Conservation (phyloP, 805 yeast species). For the Teunomyces cretensis region DNA sequence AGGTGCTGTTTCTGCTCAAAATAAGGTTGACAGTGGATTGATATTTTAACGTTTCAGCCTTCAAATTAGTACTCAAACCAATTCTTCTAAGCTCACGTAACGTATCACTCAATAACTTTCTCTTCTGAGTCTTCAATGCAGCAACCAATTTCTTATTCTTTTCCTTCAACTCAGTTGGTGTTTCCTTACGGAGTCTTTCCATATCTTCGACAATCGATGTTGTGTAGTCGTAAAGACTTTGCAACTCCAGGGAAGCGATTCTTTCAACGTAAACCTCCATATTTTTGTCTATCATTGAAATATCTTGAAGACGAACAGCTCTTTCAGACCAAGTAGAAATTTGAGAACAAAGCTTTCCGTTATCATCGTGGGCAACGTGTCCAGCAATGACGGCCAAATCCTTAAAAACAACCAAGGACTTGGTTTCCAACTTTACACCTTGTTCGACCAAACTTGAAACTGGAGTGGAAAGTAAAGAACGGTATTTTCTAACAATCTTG, state of each 20-base stretch:
- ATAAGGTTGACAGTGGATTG: constrained; percentile 65
- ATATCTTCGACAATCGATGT: constrained; percentile 54
- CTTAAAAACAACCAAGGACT: neutral
- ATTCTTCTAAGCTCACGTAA: constrained; percentile 70
- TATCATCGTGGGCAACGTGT: constrained; percentile 8
- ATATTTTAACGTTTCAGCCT: constrained; percentile 60
- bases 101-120: constrained; percentile 72
- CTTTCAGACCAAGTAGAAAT: constrained; percentile 55
- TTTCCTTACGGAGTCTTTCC: constrained; percentile 65
- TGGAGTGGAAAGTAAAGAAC: constrained; percentile 55
- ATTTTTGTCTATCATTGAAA: constrained; percentile 50
- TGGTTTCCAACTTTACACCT: constrained; percentile 37
- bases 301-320: constrained; percentile 55
- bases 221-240: constrained; percentile 56
- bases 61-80: constrained; percentile 70
- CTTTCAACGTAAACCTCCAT: constrained; percentile 49
- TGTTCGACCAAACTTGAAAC: constrained; percentile 57
- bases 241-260: constrained; percentile 36
- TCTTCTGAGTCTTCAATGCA: constrained; percentile 77
- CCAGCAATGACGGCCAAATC: constrained; percentile 12
- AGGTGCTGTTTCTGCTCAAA: constrained; percentile 52
- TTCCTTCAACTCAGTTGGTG: constrained; percentile 70
- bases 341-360: constrained; percentile 21
- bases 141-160: constrained; percentile 71
- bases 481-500: constrained; percentile 80